phyloP scores from a whole-genome alignment of 2,329 filamentous ascomycete species.

The Arachnomyces sp. region DNA sequence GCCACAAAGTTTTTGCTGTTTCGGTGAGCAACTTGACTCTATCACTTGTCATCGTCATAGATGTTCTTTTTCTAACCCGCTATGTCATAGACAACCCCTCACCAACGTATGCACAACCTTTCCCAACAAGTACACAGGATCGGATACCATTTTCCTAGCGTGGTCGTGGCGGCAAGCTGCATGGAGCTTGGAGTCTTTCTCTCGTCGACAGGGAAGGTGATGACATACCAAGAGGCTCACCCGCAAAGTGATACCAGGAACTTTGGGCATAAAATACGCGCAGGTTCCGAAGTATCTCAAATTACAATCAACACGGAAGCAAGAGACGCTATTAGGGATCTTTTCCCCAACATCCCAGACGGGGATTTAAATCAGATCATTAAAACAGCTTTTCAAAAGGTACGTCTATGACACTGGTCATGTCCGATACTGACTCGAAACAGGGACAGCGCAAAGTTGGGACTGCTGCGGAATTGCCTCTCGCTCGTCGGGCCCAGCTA shows the following conservation, averaged over 20 bases:
- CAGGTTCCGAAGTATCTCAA: conserved; percentile 30
- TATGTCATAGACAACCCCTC: conserved; percentile 39
- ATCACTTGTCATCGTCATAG: conserved; percentile 2
- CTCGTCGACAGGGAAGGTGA: conserved; percentile 41
- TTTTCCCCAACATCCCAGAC: conserved; percentile 57
- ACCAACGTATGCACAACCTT: conserved; percentile 44
- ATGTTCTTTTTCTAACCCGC: conserved; percentile 7
- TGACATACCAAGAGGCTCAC: conserved; percentile 27
- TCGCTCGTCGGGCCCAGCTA: conserved; percentile 53
- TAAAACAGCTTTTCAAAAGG: conserved; percentile 53
- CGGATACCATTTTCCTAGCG: conserved; percentile 56
- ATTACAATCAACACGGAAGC: conserved; percentile 50
- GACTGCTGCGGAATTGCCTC: conserved; percentile 45
- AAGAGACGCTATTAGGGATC: conserved; percentile 51
- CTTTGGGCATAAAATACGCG: conserved; percentile 9
- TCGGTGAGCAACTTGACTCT: conserved; percentile 43
- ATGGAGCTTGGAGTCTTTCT: conserved; percentile 40
- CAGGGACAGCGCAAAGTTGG: conserved; percentile 52
- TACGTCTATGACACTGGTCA: conserved; percentile 22
- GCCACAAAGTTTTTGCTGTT: conserved; percentile 50
- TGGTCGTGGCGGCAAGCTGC: conserved; percentile 53
- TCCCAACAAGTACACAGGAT: conserved; percentile 56
- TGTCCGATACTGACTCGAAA: conserved; percentile 15
- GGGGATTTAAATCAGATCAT: conserved; percentile 52
- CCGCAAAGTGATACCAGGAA: conserved; percentile 14